Conservation (phyloP, 441 rosid species). For the Populus trichocarpa region DNA sequence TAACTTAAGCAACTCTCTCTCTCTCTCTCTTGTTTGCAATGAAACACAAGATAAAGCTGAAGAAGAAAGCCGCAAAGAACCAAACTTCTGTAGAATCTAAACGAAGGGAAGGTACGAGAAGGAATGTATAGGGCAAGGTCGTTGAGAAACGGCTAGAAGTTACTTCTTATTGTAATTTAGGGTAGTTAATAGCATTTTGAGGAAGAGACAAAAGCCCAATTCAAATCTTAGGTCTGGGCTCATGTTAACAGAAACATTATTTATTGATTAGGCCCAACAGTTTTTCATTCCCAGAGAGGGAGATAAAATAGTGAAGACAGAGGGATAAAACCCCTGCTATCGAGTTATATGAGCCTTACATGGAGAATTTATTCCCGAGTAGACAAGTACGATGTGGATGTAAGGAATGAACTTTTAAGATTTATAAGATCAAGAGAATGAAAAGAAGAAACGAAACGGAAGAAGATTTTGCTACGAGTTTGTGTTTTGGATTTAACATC, state of each 20-base stretch:
- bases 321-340: too few relatives aligned
- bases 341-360: too few relatives aligned
- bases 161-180: background rate
- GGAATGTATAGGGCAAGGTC: background rate
- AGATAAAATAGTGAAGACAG: too few relatives aligned
- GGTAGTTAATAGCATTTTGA: background rate
- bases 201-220: background rate
- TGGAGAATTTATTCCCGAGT: too few relatives aligned
- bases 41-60: background rate
- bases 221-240: background rate
- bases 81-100: background rate
- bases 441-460: too few relatives aligned
- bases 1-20: background rate
- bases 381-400: too few relatives aligned
- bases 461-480: too few relatives aligned
- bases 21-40: background rate
- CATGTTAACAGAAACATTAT: background rate
- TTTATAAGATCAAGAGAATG: too few relatives aligned
- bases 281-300: too few relatives aligned
- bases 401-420: too few relatives aligned
- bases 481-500: too few relatives aligned
- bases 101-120: background rate
- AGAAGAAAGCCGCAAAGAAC: background rate
- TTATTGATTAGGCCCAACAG: background rate
- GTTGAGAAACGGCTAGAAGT: conserved; percentile 2